Evolutionary conservation across 805 yeast genomes (phyloP), one percentile per base, ranked within the genome.

Genomic region (Kluyveromyces wickerhamii): DNA sequence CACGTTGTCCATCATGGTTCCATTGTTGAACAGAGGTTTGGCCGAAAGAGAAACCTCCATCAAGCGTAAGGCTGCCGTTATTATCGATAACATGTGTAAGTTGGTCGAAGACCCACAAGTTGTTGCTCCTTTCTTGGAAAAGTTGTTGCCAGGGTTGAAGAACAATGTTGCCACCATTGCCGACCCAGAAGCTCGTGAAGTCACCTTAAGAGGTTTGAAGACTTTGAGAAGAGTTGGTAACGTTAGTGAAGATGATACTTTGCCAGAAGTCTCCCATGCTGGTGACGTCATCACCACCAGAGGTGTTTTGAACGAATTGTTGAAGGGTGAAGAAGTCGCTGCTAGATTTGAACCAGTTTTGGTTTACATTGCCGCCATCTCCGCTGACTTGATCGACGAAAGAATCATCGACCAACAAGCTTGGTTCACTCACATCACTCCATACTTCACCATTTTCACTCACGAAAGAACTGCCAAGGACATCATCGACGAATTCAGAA

Each of bases 1-100:
- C 59, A 94, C 98, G 59, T 77, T 92, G 62, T 88, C 98, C 66
- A 89, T 92, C 73, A 92, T 92, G 98, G 96, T 87, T 52, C 98
- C 98, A 65, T 77, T 92, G 64, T 78, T 92, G 66, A 78, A 95
- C 55, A 89, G 98, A 83, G 98, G 98, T 89, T 79, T 92, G 65
- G 94, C 94, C 62, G 98, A 92, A 77, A 92, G 98, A 78, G 98
- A 92, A 62, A 92, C 99, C 54, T 75, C 96, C 57, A 92, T 92
- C 77, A 92, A 92, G 84, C 88, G 99, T 79, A 92, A 92, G 77
- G 82, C 97, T 62, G 98, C 98, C 55, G 98, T 92, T 65, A 92
- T 92, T 70, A 83, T 89, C 60, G 99, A 92, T 70, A 92, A 92
- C 95, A 92, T 92, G 99, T 92, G 98, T 84, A 92, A 92, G 73